Evolutionary conservation across 169 alveolate species (phyloP), one percentile per base, ranked within the genome.

Genomic region (Plasmodium fragile): DNA sequence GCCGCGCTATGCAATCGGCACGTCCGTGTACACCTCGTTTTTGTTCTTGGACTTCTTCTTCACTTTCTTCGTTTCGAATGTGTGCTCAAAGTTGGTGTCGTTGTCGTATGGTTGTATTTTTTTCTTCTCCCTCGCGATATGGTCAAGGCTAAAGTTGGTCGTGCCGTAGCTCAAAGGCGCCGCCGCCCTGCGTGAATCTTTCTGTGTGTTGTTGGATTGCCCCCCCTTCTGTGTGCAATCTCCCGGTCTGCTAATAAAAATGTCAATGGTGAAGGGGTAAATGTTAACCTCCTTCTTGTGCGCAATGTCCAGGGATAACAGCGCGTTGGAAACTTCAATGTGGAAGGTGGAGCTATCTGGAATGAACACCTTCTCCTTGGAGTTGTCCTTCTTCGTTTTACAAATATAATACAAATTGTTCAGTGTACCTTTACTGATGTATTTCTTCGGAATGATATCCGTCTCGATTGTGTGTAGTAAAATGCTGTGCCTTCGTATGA

Each of bases 261-360:
- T 96, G 93, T 96, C 97, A 94, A 96, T 95, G 59, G 96, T 96
- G 75, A 96, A 96, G 45, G 97, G 97, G 70, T 92, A 81, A n/a
- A 92, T 84, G 39, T 95, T 92, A 8, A 96, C 95, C 70, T 96
- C 97, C 80, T 96, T 65, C 59, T 94, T 95, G 77, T 96, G 97
- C 16, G 90, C 92, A 32, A 96, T 96, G 43, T 94, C 97, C 77
- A 96, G 93, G 36, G 97, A 96, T 34, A 95, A 81, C 34, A 96
- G 81, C 39, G 96, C 95, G 52, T 96, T 95, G 34, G 96, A 96
- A 2, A 96, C 97, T 80, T 96, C 97, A 82, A 96, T 94, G 79
- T 96, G 97, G 73, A 96, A 96, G 18, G 97, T 96, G 22, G 97
- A 96, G 65, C 97, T 96, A 71, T 96, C 97, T 25, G 97, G 97